phyloP scores from a whole-genome alignment of 202 grass and related monocot species.

The Carex arenaria region DNA sequence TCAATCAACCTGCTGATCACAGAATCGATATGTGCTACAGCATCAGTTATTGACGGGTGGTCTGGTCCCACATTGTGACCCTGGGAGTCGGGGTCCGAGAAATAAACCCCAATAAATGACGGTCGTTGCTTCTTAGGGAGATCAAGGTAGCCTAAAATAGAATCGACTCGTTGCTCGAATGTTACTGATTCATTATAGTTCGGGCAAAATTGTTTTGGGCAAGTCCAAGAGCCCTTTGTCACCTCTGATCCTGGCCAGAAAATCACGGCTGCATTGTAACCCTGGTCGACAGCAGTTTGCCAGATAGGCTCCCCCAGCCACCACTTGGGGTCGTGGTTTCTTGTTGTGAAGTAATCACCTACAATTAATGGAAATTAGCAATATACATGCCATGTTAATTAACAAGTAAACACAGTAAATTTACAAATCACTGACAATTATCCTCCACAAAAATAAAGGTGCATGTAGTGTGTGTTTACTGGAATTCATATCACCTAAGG shows the following conservation, averaged over 20 bases:
- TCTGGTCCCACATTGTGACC: conserved; percentile 31
- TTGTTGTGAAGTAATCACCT: conserved; percentile 22
- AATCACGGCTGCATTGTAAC: conserved; percentile 18
- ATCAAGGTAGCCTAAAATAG: conserved; percentile 31
- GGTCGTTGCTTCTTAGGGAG: conserved; percentile 23
- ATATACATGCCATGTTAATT: background rate
- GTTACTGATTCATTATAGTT: conserved; percentile 28
- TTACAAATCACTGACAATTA: background rate
- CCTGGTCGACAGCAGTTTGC: conserved; percentile 30
- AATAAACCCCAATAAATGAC: conserved; percentile 23
- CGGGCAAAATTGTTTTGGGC: conserved; percentile 19
- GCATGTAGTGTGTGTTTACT: background rate
- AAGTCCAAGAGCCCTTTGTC: conserved; percentile 28
- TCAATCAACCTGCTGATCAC: conserved; percentile 26
- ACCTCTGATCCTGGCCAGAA: conserved; percentile 40
- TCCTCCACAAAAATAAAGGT: background rate
- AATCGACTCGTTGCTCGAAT: conserved; percentile 34
- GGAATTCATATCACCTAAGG: no score
- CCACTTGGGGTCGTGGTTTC: conserved; percentile 25
- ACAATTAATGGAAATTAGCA: background rate
- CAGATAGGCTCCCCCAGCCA: conserved; percentile 42
- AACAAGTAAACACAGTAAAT: background rate
- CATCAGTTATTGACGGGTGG: conserved; percentile 26
- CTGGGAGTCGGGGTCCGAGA: conserved; percentile 29
- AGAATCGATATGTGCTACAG: conserved; percentile 19